Conservation (phyloP, 148 eudicot genomes). For the Drosera capensis region DNA sequence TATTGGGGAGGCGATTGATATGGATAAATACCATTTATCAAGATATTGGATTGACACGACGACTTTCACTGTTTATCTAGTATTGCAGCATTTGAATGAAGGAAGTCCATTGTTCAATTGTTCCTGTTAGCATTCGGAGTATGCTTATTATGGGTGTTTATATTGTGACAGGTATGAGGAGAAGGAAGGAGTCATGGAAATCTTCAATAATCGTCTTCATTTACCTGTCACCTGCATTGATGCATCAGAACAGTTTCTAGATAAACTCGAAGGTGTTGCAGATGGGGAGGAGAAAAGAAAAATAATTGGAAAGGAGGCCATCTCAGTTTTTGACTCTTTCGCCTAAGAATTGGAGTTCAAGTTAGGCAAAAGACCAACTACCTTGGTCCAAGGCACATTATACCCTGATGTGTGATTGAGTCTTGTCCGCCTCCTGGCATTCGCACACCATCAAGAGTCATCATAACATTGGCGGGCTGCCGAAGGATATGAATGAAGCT, state of each 20-base stretch:
- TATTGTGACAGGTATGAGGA: slow-evolving; percentile 56
- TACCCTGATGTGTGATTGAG: slow-evolving; percentile 96
- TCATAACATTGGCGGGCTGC: slow-evolving; percentile 97
- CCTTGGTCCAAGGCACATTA: slow-evolving; percentile 91
- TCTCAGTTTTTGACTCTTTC: slow-evolving; percentile 66
- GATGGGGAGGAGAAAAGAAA: slow-evolving; percentile 88
- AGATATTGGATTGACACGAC: too few species aligned
- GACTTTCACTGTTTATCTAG: too few species aligned
- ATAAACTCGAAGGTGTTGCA: slow-evolving; percentile 75
- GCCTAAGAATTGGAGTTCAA: slow-evolving; percentile 63
- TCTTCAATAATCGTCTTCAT: slow-evolving; percentile 82
- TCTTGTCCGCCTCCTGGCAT: slow-evolving; percentile 99
- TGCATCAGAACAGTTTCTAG: slow-evolving; percentile 77
- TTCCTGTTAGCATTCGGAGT: too few species aligned
- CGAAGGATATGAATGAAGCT: slow-evolving; percentile 99
- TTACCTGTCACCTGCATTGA: slow-evolving; percentile 82
- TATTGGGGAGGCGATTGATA: too few species aligned
- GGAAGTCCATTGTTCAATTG: too few species aligned
- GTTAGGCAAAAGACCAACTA: slow-evolving; percentile 52
- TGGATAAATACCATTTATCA: too few species aligned
- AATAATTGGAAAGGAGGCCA: slow-evolving; percentile 89
- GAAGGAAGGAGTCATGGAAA: slow-evolving; percentile 84
- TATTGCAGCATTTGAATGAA: too few species aligned
- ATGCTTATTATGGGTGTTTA: slow-evolving; percentile 1
- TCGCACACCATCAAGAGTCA: slow-evolving; percentile 97